Conservation (phyloP, 352 stramenopile species). For the Chrysophaeum taylorii region DNA sequence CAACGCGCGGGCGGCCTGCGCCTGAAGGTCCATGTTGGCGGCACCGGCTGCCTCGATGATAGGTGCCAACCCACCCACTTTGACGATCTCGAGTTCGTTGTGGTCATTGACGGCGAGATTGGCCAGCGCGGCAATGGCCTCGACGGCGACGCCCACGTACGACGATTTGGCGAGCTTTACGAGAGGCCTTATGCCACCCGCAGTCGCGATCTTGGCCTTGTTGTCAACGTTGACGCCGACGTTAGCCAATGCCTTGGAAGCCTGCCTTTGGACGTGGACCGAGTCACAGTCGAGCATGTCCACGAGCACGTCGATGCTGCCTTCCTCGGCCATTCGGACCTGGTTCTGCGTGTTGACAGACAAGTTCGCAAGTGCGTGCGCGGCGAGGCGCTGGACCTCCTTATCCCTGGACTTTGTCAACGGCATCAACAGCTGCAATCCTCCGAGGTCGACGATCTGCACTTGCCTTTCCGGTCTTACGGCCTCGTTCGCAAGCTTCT, state of each 20-base stretch:
- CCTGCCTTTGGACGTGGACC: slow-evolving; percentile 77
- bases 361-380: slow-evolving; percentile 81
- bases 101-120: slow-evolving; percentile 85
- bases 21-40: slow-evolving; percentile 66
- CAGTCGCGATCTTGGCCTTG: slow-evolving; percentile 77
- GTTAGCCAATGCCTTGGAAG: slow-evolving; percentile 81
- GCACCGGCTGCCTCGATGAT: slow-evolving; percentile 70
- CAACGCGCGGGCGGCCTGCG: slow-evolving; percentile 70
- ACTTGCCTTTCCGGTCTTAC: slow-evolving; percentile 82
- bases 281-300: slow-evolving; percentile 64
- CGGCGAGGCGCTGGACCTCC: slow-evolving; percentile 79
- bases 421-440: slow-evolving; percentile 75
- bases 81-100: slow-evolving; percentile 78
- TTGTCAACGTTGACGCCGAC: slow-evolving; percentile 81
- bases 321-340: slow-evolving; percentile 77
- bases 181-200: slow-evolving; percentile 66
- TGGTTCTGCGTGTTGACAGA: slow-evolving; percentile 86
- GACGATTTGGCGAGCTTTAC: slow-evolving; percentile 29
- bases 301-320: slow-evolving; percentile 83
- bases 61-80: slow-evolving; percentile 65
- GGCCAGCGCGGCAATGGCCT: slow-evolving; percentile 79
- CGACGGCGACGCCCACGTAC: slow-evolving; percentile 61
- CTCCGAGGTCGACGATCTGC: slow-evolving; percentile 82
- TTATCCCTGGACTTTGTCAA: slow-evolving; percentile 77
- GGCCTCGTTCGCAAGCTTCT: slow-evolving; percentile 84